Base-by-base conservation (phyloP, 2,329 filamentous ascomycete species). In the Plectosphaerella plurivora region DNA sequence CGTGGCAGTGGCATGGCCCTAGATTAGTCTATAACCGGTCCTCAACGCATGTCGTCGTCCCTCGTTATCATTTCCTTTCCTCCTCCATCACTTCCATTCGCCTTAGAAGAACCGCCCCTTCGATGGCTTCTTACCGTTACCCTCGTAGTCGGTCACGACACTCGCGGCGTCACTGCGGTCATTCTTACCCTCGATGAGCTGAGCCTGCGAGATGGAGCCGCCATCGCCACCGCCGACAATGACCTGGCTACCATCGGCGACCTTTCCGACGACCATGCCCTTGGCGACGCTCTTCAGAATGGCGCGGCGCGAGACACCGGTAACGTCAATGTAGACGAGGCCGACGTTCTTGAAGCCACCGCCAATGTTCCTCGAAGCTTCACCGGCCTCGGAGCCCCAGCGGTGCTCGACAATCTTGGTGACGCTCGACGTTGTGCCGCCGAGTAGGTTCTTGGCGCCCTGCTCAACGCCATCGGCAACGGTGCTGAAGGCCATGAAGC, bases 321-420 rank as follows among this genome's bases (percentile, higher is more conserved):
- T 88, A 2, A 95, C 93, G 62, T 99, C 94, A 55, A 99, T 96
- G 66, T 99, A 99, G 33, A 99, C 94, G 25, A 99, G 78, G 6
- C 92, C 94, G 8, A 97, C 94, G 59, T 97, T 99, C 78, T 94
- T 96, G 63, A 97, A 86, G 22, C 92, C 93, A 5, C 90, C 87
- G 1, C 91, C 89, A 18, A 99, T 70, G 50, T 89, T 79, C 42
- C 79, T 78, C 2, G 91, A 87, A 15, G 97, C 77, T 36, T 86
- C 79, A 15, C 91, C 90, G 0, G 94, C 94, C 69, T 99, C 91
- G 1, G 81, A 65, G 5, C 94, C 94, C 75, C 92, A 99, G 57
- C 84, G 86, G 70, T 97, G 94, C n/a, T 86, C 82, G 3, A 97
- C 90, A 49, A 97, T 86, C 1, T 87, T 89, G 36, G 84, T 91